Percentiles rank a stretch among this genome's conserved stretches.
These are phyloP conservation scores for Pestalotiopsis sp. DNA, from an alignment of 2,329 filamentous ascomycete species.

Conservation along the genomic window DNA sequence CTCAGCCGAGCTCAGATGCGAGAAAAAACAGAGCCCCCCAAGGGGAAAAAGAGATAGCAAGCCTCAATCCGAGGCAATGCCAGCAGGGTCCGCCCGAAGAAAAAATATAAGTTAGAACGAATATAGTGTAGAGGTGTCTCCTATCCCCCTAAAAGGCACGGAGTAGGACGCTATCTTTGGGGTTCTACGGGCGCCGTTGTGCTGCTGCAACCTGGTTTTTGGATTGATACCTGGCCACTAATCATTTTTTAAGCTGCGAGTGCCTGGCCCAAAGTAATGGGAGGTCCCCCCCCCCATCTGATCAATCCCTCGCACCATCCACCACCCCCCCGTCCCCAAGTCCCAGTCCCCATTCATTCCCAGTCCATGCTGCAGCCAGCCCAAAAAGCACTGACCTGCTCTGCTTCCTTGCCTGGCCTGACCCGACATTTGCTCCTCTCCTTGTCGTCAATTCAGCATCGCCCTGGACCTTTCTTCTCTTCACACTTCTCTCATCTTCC, in stretches of 20 bases:
- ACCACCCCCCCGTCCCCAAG: background rate
- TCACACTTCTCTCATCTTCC: background rate
- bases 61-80: background rate
- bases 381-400: background rate
- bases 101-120: background rate
- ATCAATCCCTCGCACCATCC: no score
- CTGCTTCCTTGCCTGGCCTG: background rate
- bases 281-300: background rate
- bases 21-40: background rate
- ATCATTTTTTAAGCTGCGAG: background rate
- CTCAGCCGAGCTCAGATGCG: background rate
- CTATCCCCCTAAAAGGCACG: background rate
- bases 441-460: conserved; percentile 12
- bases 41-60: background rate
- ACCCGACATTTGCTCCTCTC: conserved; percentile 3
- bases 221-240: background rate
- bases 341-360: background rate
- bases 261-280: background rate
- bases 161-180: background rate
- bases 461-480: conserved; percentile 8
- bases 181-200: background rate
- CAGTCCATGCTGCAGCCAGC: background rate
- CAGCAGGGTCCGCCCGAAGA: background rate
- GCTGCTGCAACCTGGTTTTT: background rate
- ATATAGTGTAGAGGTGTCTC: background rate